phyloP scores from a whole-genome alignment of 176 grass and related monocot genomes.

The Cenchrus fungigraminus region DNA sequence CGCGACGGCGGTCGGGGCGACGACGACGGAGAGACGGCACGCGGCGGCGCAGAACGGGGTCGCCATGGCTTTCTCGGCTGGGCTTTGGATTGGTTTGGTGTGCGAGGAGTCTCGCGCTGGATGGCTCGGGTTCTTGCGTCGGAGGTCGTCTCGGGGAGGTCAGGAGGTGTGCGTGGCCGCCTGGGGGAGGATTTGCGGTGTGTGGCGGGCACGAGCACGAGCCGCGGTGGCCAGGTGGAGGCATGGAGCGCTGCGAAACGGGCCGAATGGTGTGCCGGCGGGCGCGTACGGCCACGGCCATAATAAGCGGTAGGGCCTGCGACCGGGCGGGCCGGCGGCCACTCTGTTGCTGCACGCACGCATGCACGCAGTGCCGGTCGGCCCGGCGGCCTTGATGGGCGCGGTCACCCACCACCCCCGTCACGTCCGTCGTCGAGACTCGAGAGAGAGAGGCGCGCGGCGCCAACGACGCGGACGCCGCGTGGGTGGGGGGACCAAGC shows the following conservation, averaged over 20 bases:
- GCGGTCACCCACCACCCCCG: not conserved
- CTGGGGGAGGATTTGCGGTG: conserved; percentile 42
- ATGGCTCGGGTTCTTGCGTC: not conserved
- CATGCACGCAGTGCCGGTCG: not conserved
- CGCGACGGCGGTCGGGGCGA: not conserved
- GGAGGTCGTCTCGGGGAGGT: too few species aligned
- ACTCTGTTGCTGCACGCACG: not conserved
- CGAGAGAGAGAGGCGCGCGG: not conserved
- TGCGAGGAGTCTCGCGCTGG: not conserved
- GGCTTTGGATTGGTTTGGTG: conserved; percentile 25
- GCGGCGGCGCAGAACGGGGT: conserved; percentile 50
- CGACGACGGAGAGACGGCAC: conserved; percentile 34
- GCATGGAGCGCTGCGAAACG: not conserved
- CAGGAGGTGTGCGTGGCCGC: conserved; percentile 13
- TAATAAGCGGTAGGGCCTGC: not conserved
- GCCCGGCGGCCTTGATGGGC: not conserved
- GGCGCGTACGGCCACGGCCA: not conserved
- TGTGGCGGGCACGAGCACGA: conserved; percentile 50
- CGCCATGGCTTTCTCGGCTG: conserved; percentile 47
- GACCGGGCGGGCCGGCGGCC: not conserved
- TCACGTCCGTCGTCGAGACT: not conserved
- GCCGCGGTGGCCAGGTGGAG: not conserved
- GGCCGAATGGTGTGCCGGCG: not conserved
- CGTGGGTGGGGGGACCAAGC: not conserved
- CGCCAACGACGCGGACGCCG: not conserved